Conservation (phyloP, 164 flowering plant species). For the Litsea cubeba region DNA sequence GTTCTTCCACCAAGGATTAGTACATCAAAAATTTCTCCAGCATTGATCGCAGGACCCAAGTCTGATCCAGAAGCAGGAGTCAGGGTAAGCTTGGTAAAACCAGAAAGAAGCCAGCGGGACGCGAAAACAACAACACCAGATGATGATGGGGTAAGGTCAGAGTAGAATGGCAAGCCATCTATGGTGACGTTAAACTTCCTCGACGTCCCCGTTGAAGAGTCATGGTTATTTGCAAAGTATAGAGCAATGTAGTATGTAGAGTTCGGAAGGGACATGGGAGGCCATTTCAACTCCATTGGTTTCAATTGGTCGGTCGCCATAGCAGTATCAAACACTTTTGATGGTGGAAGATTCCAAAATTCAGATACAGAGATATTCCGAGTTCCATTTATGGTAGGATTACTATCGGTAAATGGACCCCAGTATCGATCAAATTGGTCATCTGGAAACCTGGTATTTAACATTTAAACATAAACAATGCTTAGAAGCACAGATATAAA, state of each 20-base stretch:
- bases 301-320: constrained; percentile 23
- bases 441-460: constrained; percentile 71
- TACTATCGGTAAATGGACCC: constrained; percentile 50
- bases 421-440: constrained; percentile 81
- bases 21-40: constrained; percentile 67
- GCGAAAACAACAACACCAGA: constrained; percentile 67
- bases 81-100: constrained; percentile 54
- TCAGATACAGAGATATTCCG: constrained; percentile 47
- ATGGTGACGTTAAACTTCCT: constrained; percentile 43
- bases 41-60: constrained; percentile 68
- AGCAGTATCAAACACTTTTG: constrained; percentile 56
- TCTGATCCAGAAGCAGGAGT: constrained; percentile 50
- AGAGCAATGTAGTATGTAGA: constrained; percentile 66
- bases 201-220: constrained; percentile 19
- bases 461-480: constrained; percentile 5
- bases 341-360: constrained; percentile 87
- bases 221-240: constrained; percentile 50
- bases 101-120: constrained; percentile 72
- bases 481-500: not conserved
- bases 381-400: constrained; percentile 20
- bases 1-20: constrained; percentile 70
- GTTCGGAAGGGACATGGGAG: constrained; percentile 48
- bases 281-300: constrained; percentile 68
- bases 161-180: constrained; percentile 50
- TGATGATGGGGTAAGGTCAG: constrained; percentile 36